Evolutionary conservation across 345 rosid species (phyloP), one percentile per base, ranked within the genome.

Genomic region (Heritiera littoralis): DNA sequence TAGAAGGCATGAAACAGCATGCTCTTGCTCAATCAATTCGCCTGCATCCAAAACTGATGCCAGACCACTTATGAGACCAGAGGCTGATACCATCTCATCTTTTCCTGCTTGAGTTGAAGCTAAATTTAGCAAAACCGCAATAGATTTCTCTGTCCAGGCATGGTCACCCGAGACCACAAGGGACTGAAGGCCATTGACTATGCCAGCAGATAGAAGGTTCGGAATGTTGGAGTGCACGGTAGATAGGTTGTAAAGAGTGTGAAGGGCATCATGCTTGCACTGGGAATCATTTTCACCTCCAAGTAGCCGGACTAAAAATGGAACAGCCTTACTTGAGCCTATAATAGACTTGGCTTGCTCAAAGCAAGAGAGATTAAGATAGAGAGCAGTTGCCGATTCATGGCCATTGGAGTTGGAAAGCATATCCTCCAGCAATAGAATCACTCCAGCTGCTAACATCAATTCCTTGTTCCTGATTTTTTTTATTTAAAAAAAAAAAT

Each of bases 181-280:
- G 60, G 92, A 87, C 63, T 87, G 92, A 74, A 94, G 98, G 75
- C 87, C 86, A 55, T 72, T 77, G 65, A 88, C 78, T 75, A 93
- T 87, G 81, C 95, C 93, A 35, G 93, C 86, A 9, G 94, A 86
- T 70, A 97, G 92, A 54, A 97, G 97, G 79, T 77, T 80, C 5
- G 86, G 77, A 66, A 93, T 88, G 58, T 90, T 94, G 51, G 92
- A 84, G 64, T 84, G 84, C 28, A 81, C 58, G 10, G 93, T 89
- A 56, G 99, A 97, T 66, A 97, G 92, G 81, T 97, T 92, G 83
- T 81, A 92, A 46, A 97, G 93, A 52, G 98, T 86, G 72, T 97
- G 96, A 38, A 97, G 97, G 64, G 98, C 97, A 80, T 97, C 99
- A 14, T 94, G 95, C 88, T 90, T 97, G 95, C 92, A 92, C 75